Evolutionary conservation across 176 grass and related monocot species (phyloP).

Genomic region (Elaeis guineensis): DNA sequence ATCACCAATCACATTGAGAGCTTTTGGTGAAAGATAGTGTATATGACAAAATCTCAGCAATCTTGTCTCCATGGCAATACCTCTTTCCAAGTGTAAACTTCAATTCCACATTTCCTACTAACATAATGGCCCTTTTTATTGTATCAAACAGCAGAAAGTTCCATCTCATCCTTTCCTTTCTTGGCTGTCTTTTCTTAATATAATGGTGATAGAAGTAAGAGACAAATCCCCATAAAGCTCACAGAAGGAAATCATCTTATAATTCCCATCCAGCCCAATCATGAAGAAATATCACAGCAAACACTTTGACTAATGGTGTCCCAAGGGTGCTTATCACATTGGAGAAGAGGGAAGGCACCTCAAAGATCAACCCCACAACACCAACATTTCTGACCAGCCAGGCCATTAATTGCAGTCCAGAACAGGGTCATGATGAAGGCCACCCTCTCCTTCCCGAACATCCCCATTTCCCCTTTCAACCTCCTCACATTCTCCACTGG

Average conservation of each 20-base stretch:
- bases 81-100: too few relatives aligned
- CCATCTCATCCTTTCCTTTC: too few relatives aligned
- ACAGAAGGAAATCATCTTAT: conserved; percentile 61
- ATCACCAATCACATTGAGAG: too few relatives aligned
- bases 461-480: conserved; percentile 60
- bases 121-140: too few relatives aligned
- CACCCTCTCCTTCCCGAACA: conserved; percentile 42
- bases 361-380: conserved; percentile 79
- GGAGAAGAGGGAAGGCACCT: conserved; percentile 75
- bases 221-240: conserved; percentile 74
- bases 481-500: conserved; percentile 73
- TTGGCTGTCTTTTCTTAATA: not conserved
- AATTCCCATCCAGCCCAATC: conserved; percentile 73
- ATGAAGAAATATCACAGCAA: conserved; percentile 82
- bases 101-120: too few relatives aligned
- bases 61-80: too few relatives aligned
- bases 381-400: conserved; percentile 76
- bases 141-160: conserved; percentile 9
- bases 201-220: conserved; percentile 87
- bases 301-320: conserved; percentile 64
- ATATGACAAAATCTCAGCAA: too few relatives aligned
- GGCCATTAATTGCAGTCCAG: conserved; percentile 65
- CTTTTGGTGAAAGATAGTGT: too few relatives aligned
- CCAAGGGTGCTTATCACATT: conserved; percentile 48
- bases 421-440: conserved; percentile 76